Conservation (phyloP, 441 rosid species). For the Kokia cookei region DNA sequence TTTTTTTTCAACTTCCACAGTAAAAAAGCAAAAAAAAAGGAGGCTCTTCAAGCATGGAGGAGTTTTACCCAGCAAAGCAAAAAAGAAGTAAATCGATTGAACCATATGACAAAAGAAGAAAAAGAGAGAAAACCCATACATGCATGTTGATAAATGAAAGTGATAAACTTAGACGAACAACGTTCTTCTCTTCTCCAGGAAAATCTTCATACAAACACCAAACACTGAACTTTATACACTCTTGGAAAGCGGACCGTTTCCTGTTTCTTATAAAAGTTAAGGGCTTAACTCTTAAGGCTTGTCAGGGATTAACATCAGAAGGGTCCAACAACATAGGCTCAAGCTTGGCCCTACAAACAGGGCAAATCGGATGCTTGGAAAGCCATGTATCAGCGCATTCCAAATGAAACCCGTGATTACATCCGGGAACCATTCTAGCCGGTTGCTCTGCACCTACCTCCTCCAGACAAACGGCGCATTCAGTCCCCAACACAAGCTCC, state of each 20-base stretch:
- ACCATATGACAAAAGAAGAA: neutral
- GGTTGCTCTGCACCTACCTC: slow-evolving; percentile 51
- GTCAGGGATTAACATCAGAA: slow-evolving; percentile 4
- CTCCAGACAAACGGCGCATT: slow-evolving; percentile 81
- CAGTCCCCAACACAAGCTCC: slow-evolving; percentile 56
- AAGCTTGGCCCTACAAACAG: slow-evolving; percentile 58
- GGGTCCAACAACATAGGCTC: slow-evolving; percentile 10
- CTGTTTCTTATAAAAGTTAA: too few relatives aligned
- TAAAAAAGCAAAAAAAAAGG: neutral
- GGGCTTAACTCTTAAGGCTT: neutral
- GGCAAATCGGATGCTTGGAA: slow-evolving; percentile 48
- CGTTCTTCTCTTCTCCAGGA: neutral
- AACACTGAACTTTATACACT: neutral
- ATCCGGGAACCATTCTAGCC: slow-evolving; percentile 70
- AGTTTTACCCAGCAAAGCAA: neutral
- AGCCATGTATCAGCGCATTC: slow-evolving; percentile 83
- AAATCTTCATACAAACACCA: neutral
- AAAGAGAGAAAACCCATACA: neutral
- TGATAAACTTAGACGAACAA: neutral
- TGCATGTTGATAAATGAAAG: neutral
- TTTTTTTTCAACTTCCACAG: neutral
- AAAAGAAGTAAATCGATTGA: neutral
- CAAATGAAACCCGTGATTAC: slow-evolving; percentile 80
- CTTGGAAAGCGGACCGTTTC: neutral
- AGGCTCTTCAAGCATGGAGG: neutral